These are phyloP conservation scores for Alternaria tenuissima DNA, from an alignment of 2,329 filamentous ascomycete species.

Conservation along the genomic window DNA sequence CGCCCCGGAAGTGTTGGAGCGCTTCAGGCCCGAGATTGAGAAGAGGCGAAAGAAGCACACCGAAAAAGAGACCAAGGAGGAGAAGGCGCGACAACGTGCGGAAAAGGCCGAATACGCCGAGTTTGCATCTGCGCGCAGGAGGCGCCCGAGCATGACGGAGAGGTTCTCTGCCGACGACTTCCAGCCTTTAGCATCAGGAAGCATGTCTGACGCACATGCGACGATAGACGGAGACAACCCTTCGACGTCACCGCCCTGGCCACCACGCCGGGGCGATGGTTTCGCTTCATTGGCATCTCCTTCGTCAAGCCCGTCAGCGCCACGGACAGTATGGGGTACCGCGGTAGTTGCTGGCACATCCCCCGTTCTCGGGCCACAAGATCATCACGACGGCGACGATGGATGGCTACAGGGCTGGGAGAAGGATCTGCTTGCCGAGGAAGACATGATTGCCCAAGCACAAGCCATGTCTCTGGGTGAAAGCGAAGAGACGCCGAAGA, in stretches of 20 bases:
- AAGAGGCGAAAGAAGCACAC: constrained; percentile 76
- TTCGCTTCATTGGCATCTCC: constrained; percentile 77
- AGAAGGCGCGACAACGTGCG: constrained; percentile 82
- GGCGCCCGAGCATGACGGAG: constrained; percentile 63
- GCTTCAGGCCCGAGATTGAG: constrained; percentile 80
- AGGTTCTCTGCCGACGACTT: constrained; percentile 62
- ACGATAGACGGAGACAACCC: constrained; percentile 44
- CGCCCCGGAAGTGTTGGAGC: constrained; percentile 73
- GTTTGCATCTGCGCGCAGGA: constrained; percentile 71
- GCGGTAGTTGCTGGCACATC: constrained; percentile 67
- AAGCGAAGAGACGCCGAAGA: constrained; percentile 39
- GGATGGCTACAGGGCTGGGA: constrained; percentile 90
- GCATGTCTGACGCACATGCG: constrained; percentile 33
- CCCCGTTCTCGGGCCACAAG: constrained; percentile 60
- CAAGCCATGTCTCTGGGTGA: constrained; percentile 51
- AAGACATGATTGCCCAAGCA: constrained; percentile 59
- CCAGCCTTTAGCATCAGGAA: constrained; percentile 45
- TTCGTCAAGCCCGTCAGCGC: constrained; percentile 79
- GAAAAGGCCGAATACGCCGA: constrained; percentile 80
- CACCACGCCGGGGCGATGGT: constrained; percentile 61
- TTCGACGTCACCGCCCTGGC: constrained; percentile 59
- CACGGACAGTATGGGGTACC: constrained; percentile 94
- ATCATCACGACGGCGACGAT: constrained; percentile 65
- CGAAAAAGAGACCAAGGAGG: constrained; percentile 86
- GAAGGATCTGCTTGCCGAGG: constrained; percentile 73